phyloP scores from a whole-genome alignment of 2,329 filamentous ascomycete species.

The Aspergillus hiratsukae region DNA sequence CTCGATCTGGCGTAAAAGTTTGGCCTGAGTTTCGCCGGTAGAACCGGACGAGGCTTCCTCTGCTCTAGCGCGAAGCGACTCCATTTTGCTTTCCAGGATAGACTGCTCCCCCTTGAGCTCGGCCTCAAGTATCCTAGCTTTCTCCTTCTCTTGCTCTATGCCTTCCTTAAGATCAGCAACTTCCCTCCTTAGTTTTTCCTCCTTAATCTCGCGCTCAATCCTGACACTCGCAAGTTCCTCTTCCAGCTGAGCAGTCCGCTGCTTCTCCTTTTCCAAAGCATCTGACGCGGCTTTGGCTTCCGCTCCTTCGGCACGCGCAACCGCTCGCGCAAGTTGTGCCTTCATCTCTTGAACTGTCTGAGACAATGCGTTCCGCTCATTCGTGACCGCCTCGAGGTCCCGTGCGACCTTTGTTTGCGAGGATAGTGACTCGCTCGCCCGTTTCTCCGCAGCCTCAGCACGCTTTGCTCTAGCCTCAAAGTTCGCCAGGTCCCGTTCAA shows the following conservation, averaged over 20 bases:
- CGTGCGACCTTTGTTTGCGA: conserved; percentile 49
- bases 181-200: conserved; percentile 66
- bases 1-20: conserved; percentile 88
- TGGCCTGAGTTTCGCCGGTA: conserved; percentile 78
- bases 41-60: conserved; percentile 85
- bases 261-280: conserved; percentile 62
- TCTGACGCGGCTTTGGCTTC: conserved; percentile 64
- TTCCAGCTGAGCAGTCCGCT: conserved; percentile 51
- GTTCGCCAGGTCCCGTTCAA: conserved; percentile 51
- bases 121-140: conserved; percentile 61
- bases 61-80: conserved; percentile 75
- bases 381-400: conserved; percentile 58
- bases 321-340: conserved; percentile 63
- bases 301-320: conserved; percentile 61
- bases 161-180: conserved; percentile 69
- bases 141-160: conserved; percentile 67
- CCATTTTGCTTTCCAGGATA: conserved; percentile 80
- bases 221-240: conserved; percentile 62
- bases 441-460: conserved; percentile 56
- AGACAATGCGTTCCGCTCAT: conserved; percentile 61
- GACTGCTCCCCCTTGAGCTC: conserved; percentile 76
- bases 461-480: conserved; percentile 56
- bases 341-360: conserved; percentile 64
- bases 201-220: conserved; percentile 71
- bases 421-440: conserved; percentile 53